These are phyloP conservation scores for Tillandsia fasciculata DNA, from an alignment of 176 grass and related monocot species.

Conservation along the genomic window DNA sequence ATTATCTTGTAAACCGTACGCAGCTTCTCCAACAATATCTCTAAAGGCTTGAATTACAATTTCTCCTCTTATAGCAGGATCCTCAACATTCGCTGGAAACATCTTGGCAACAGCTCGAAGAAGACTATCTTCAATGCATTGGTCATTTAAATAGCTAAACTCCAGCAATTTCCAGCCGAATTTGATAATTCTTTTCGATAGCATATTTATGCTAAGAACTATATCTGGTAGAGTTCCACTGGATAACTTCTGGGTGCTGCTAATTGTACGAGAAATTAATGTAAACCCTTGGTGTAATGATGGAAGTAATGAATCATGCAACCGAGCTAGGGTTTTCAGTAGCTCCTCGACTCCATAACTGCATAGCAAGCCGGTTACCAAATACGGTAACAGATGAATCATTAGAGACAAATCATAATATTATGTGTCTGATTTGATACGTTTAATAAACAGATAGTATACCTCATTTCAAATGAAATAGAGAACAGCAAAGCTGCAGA, in stretches of 20 bases:
- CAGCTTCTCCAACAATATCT: conserved; percentile 61
- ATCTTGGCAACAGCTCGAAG: conserved; percentile 48
- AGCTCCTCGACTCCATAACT: conserved; percentile 77
- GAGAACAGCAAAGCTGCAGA: conserved; percentile 74
- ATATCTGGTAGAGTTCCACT: conserved; percentile 31
- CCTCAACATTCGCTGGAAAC: conserved; percentile 86
- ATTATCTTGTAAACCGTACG: conserved; percentile 46
- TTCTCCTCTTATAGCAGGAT: conserved; percentile 81
- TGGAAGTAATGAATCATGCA: conserved; percentile 76
- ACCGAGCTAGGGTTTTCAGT: conserved; percentile 51
- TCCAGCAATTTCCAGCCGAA: conserved; percentile 89
- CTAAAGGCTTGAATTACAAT: conserved; percentile 84
- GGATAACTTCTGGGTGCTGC: conserved; percentile 16
- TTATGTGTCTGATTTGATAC: neutral
- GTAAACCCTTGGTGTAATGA: conserved; percentile 60
- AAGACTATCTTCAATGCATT: conserved; percentile 36
- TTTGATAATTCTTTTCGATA: conserved; percentile 65
- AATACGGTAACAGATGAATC: neutral
- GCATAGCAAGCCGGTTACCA: conserved; percentile 26
- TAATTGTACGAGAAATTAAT: conserved; percentile 31
- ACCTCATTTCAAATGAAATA: conserved; percentile 80
- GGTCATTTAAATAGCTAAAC: conserved; percentile 76
- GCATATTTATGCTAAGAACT: conserved; percentile 65
- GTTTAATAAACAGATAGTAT: conserved; percentile 14
- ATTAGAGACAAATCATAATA: neutral